These are phyloP conservation scores for Candida dajiaensis DNA, from an alignment of 805 yeast species.

Conservation along the genomic window DNA sequence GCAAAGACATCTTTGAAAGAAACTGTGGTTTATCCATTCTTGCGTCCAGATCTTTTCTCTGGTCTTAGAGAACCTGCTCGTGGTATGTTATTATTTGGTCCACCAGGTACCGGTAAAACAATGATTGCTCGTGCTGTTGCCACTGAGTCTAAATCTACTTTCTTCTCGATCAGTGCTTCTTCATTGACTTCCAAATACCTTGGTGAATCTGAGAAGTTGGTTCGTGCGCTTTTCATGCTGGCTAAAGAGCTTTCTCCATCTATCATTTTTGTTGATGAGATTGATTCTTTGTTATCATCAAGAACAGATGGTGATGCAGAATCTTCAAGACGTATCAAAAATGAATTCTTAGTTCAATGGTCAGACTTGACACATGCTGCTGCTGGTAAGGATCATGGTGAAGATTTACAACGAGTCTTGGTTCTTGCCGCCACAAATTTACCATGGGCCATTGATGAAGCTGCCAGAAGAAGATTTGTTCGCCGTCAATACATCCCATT, in stretches of 20 bases:
- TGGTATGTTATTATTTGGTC: conserved; percentile 95
- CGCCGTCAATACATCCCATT: conserved; percentile 90
- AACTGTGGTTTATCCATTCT: conserved; percentile 92
- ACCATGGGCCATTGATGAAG: conserved; percentile 98
- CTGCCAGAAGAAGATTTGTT: conserved; percentile 91
- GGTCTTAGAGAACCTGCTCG: conserved; percentile 94
- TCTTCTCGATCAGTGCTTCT: conserved; percentile 88
- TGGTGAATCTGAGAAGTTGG: conserved; percentile 93
- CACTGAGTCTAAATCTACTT: conserved; percentile 90
- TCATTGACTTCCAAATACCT: conserved; percentile 71
- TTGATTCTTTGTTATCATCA: conserved; percentile 81
- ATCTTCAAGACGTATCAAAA: conserved; percentile 84
- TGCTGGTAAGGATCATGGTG: conserved; percentile 42
- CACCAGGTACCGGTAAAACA: conserved; percentile 98
- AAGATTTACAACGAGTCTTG: conserved; percentile 51
- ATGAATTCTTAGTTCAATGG: conserved; percentile 95
- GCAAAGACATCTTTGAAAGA: conserved; percentile 90
- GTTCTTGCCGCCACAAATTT: conserved; percentile 93
- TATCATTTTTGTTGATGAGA: conserved; percentile 93
- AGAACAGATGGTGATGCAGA: conserved; percentile 82
- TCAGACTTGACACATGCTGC: conserved; percentile 87
- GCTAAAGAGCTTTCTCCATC: conserved; percentile 89
- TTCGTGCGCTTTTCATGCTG: conserved; percentile 77
- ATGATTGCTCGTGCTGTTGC: conserved; percentile 98
- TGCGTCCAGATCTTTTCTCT: conserved; percentile 86